phyloP scores from a whole-genome alignment of 441 rosid genomes.

The Manihot esculenta region DNA sequence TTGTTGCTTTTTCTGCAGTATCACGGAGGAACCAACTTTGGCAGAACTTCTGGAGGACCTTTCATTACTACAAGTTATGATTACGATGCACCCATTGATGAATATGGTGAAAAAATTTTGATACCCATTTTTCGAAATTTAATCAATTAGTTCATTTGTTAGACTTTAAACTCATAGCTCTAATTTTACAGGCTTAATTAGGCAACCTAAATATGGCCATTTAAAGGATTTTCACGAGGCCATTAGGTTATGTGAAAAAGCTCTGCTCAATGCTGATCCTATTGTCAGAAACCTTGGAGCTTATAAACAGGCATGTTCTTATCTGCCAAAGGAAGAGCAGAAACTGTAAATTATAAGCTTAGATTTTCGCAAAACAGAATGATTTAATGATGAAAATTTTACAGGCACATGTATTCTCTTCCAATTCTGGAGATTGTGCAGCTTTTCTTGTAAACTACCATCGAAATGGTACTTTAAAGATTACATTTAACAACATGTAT shows the following conservation, averaged over 20 bases:
- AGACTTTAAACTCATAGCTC: not conserved
- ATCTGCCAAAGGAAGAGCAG: no score
- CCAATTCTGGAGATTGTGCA: constrained; percentile 57
- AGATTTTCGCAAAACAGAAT: not conserved
- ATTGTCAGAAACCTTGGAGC: constrained; percentile 54
- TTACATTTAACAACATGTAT: constrained; percentile 37
- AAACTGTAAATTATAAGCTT: no score
- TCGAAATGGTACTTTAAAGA: no score
- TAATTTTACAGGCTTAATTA: constrained; percentile 55
- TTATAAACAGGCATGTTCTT: constrained; percentile 50
- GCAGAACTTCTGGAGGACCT: constrained; percentile 94
- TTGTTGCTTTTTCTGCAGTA: constrained; percentile 43
- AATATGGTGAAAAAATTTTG: constrained; percentile 58
- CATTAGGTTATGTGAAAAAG: constrained; percentile 68
- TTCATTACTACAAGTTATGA: constrained; percentile 93
- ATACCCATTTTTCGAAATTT: constrained; percentile 1
- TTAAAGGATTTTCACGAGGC: constrained; percentile 74
- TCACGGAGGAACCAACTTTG: constrained; percentile 98
- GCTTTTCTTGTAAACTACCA: constrained; percentile 50
- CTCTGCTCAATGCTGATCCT: constrained; percentile 71
- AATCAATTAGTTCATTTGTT: not conserved
- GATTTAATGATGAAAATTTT: not conserved
- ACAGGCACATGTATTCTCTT: constrained; percentile 18
- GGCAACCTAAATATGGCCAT: constrained; percentile 86
- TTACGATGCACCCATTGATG: constrained; percentile 95